A percentile compares a stretch with the other conserved stretches of the same genome.
phyloP scores from a whole-genome alignment of 495 filamentous ascomycete genomes.

The Penicillium mononematosum region DNA sequence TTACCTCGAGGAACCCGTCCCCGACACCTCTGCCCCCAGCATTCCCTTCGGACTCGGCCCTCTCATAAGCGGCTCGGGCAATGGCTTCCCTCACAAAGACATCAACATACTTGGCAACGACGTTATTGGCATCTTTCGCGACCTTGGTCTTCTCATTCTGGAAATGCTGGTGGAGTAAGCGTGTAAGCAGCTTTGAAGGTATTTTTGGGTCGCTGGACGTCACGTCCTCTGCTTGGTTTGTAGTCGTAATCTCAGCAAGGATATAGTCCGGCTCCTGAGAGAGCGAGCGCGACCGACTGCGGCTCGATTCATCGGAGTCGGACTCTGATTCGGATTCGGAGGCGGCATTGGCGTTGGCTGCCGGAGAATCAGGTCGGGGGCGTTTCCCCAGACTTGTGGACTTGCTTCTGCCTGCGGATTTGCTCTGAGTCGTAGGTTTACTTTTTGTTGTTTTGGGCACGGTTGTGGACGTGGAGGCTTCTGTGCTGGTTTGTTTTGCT shows the following conservation, averaged over 20 bases:
- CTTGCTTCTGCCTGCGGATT: slow-evolving; percentile 7
- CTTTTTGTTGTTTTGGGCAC: slow-evolving; percentile 17
- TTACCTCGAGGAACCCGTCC: slow-evolving; percentile 73
- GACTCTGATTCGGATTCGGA: slow-evolving; percentile 27
- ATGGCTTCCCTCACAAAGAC: slow-evolving; percentile 91
- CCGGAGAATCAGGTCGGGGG: slow-evolving; percentile 15
- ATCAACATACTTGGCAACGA: slow-evolving; percentile 84
- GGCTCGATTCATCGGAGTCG: slow-evolving; percentile 21
- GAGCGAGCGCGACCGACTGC: slow-evolving; percentile 23
- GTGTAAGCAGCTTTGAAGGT: slow-evolving; percentile 69
- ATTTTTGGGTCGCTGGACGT: slow-evolving; percentile 53
- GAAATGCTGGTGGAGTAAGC: slow-evolving; percentile 77
- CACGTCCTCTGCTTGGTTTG: slow-evolving; percentile 31
- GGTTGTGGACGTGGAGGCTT: slow-evolving; percentile 21
- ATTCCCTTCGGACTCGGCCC: slow-evolving; percentile 43
- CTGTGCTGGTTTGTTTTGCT: slow-evolving; percentile 19
- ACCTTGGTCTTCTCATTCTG: slow-evolving; percentile 67
- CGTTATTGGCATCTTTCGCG: slow-evolving; percentile 71
- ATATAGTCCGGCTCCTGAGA: slow-evolving; percentile 44
- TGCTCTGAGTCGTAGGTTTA: background rate
- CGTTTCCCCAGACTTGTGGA: slow-evolving; percentile 14
- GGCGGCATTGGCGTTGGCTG: slow-evolving; percentile 9
- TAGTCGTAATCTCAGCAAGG: slow-evolving; percentile 46
- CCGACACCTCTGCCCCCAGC: slow-evolving; percentile 31
- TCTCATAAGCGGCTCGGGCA: slow-evolving; percentile 73